Percentiles rank a stretch among this genome's conserved stretches.
phyloP scores from a whole-genome alignment of 2,329 filamentous ascomycete species.

The Aspergillus tanneri region DNA sequence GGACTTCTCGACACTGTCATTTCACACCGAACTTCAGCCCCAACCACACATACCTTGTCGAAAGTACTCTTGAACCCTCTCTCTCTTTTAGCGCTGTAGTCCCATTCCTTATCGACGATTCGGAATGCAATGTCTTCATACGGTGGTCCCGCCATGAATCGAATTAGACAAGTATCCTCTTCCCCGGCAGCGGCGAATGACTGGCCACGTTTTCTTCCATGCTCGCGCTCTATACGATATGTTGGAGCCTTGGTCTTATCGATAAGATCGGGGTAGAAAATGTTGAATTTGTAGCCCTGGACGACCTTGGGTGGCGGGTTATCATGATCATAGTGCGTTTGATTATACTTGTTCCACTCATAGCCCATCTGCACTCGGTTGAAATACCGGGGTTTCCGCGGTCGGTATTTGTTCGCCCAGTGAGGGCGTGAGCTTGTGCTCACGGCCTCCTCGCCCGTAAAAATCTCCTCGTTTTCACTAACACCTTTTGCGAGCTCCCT shows the following conservation, averaged over 20 bases:
- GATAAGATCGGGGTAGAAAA: constrained; percentile 96
- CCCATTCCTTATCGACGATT: constrained; percentile 98
- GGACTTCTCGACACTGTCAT: neutral
- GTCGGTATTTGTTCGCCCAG: constrained; percentile 82
- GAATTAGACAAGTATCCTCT: constrained; percentile 94
- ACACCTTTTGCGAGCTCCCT: constrained; percentile 89
- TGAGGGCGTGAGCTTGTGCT: constrained; percentile 63
- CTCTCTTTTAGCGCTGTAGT: constrained; percentile 93
- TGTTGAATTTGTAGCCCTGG: constrained; percentile 99
- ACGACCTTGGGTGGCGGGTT: constrained; percentile 97
- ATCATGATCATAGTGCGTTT: constrained; percentile 98
- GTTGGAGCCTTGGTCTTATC: constrained; percentile 93
- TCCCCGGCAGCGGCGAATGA: constrained; percentile 91
- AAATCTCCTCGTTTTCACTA: constrained; percentile 92
- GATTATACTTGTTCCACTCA: constrained; percentile 99
- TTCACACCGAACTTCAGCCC: too few relatives aligned
- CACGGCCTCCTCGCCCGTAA: constrained; percentile 83
- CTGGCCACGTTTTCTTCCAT: constrained; percentile 83
- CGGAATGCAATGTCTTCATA: constrained; percentile 97
- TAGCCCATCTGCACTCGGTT: constrained; percentile 98
- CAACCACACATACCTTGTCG: constrained; percentile 78
- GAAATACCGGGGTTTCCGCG: constrained; percentile 93
- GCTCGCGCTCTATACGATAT: constrained; percentile 91
- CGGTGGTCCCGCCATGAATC: constrained; percentile 90
- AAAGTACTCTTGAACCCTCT: constrained; percentile 95